Evolutionary conservation across 2,329 filamentous ascomycete species (phyloP).

Genomic region (Aspergillus candidus): DNA sequence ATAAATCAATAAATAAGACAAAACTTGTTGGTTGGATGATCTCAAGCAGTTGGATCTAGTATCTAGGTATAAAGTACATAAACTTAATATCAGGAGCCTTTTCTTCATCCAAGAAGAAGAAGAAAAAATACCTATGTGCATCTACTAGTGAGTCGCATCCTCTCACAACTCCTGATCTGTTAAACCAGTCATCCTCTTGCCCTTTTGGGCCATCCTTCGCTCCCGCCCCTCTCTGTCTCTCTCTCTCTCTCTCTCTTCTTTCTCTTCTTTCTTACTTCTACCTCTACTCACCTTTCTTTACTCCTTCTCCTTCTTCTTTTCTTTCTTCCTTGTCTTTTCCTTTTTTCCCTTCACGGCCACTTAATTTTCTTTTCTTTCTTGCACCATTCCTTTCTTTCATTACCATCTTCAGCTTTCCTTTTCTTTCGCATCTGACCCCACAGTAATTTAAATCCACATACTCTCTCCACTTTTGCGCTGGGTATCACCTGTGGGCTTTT

Average conservation of each 20-base stretch:
- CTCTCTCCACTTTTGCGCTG: neutral
- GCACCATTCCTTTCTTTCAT: conserved; percentile 14
- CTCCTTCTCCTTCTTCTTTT: conserved; percentile 8
- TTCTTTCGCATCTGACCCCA: conserved; percentile 31
- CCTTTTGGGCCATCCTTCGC: conserved; percentile 18
- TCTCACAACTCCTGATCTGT: conserved; percentile 4
- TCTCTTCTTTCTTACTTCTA: conserved; percentile 14
- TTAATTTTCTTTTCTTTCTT: conserved; percentile 7
- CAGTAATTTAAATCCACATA: conserved; percentile 22
- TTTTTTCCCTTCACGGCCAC: conserved; percentile 9
- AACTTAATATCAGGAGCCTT: too few species aligned
- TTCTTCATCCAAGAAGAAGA: too few species aligned
- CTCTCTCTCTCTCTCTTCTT: conserved; percentile 11
- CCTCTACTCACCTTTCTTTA: conserved; percentile 10
- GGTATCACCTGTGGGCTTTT: neutral
- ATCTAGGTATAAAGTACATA: too few species aligned
- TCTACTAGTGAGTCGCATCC: neutral
- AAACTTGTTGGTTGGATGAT: too few species aligned
- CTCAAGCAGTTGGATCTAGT: too few species aligned
- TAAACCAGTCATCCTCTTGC: conserved; percentile 6
- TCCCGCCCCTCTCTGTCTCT: conserved; percentile 15
- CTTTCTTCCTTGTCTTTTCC: conserved; percentile 12
- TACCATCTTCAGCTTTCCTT: conserved; percentile 14
- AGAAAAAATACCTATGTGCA: too few species aligned
- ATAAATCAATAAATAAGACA: too few species aligned